Conservation (phyloP, 495 filamentous ascomycete genomes). For the Aspergillus saccharolyticus region DNA sequence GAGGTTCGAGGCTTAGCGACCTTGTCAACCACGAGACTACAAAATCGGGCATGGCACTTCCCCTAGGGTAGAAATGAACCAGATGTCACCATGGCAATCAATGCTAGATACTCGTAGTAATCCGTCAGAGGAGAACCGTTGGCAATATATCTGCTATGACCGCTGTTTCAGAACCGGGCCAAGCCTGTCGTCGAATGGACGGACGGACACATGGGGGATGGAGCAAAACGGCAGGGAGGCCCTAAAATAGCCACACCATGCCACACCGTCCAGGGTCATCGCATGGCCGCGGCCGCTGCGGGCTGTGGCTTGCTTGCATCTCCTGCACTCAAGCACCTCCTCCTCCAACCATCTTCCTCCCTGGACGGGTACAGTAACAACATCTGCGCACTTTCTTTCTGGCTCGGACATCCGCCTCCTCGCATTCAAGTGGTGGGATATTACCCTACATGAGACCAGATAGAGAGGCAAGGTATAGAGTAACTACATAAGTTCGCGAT, state of each 20-base stretch:
- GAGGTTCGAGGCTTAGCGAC: background rate
- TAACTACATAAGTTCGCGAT: background rate
- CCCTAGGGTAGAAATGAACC: background rate
- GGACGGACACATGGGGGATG: background rate
- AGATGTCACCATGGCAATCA: background rate
- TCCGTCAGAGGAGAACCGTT: background rate
- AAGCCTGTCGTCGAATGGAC: background rate
- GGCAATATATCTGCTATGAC: background rate
- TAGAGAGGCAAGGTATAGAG: background rate
- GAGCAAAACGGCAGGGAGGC: background rate
- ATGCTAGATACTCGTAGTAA: background rate
- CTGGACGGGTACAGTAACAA: no score
- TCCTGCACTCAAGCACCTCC: background rate
- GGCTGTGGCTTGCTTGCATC: no score
- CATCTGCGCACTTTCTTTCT: no score
- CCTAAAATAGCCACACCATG: constrained; percentile 3
- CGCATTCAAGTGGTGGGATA: background rate
- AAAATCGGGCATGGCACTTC: background rate
- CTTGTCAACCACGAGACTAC: background rate
- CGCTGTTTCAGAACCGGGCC: constrained; percentile 1
- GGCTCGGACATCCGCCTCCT: no score
- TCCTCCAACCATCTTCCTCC: background rate
- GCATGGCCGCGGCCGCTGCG: background rate
- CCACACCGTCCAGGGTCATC: background rate
- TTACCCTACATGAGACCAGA: background rate